Base-by-base conservation (phyloP, 441 rosid species). In the Omphalea diandra region DNA sequence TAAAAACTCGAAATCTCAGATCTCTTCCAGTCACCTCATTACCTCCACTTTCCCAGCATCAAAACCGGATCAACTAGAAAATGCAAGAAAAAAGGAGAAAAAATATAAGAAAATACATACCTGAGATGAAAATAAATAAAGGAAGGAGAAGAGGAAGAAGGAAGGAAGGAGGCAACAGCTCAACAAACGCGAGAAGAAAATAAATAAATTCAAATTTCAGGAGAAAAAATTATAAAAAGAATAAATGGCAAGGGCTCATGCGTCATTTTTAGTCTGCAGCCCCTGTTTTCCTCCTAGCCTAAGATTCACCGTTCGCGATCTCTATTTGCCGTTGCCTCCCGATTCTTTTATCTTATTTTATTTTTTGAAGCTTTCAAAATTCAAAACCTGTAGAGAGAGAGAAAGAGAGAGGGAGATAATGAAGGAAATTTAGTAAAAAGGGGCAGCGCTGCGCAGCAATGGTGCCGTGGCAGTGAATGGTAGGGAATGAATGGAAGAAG, bases 41-140 rank as follows among this genome's bases (percentile, higher is more conserved):
- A 38, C 60, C 22, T 50, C 15, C 32, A 49, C n/a, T 73, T 71
- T 53, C 71, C 38, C 55, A 47, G 26, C n/a, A 69, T 74, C 67
- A 66, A 76, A 77, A 24, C 24, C 73, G 35, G 73, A 78, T 56
- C 70, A 75, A 68, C 1, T 4, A 60, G 58, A 74, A 74, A 31
- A 52, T n/a, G 31, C 36, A 22, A 65, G 22, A 14, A 66, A 46
- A 40, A 0, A 36, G 17, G 10, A 49, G 1, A 71, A 5, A 46
- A 12, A 56, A 26, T 5, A 38, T 9, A 57, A 35, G 15, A 20
- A 33, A 1, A 40, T 2, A 20, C 20, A 9, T 32, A 67, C 65
- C 72, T 59, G 2, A 27, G 29, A 12, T n/a, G n/a, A n/a, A n/a
- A n/a, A n/a, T n/a, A n/a, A n/a, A n/a, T n/a, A n/a, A 36, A 44